A percentile compares a stretch with the other conserved stretches of the same genome.
Conservation (phyloP, 2,329 filamentous ascomycete genomes). For the Knoxdaviesia proteae region DNA sequence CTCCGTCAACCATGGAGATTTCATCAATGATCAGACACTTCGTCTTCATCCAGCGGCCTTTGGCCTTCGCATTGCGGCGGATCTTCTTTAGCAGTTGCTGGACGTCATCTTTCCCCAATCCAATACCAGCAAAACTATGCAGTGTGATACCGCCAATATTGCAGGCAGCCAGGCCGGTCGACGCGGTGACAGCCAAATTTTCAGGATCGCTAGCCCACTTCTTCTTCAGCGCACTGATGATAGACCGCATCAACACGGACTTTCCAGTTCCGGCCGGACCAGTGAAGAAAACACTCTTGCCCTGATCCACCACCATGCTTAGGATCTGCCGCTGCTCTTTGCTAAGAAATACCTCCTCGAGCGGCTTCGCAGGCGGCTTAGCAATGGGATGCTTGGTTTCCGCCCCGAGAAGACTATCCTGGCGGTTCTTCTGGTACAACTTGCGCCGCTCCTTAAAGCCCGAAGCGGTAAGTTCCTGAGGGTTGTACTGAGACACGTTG, state of each 20-base stretch:
- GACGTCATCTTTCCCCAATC: constrained; percentile 75
- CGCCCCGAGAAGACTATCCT: too few relatives aligned
- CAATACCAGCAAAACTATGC: constrained; percentile 91
- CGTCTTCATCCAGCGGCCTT: constrained; percentile 70
- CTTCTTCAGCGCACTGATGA: constrained; percentile 59
- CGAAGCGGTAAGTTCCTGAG: constrained; percentile 57
- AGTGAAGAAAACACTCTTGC: constrained; percentile 90
- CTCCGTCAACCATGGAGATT: constrained; percentile 95
- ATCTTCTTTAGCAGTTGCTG: constrained; percentile 76
- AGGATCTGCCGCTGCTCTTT: constrained; percentile 72
- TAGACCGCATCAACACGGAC: constrained; percentile 83
- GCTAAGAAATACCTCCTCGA: constrained; percentile 48
- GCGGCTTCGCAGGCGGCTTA: constrained; percentile 17
- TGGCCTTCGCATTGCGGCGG: constrained; percentile 69
- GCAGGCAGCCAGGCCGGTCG: constrained; percentile 85
- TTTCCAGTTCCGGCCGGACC: constrained; percentile 94
- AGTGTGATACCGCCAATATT: constrained; percentile 92
- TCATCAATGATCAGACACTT: constrained; percentile 85
- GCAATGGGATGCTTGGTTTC: constrained; percentile 7
- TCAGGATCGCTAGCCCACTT: constrained; percentile 64
- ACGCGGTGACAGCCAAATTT: constrained; percentile 79
- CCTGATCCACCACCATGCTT: constrained; percentile 58
- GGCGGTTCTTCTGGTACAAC: constrained; percentile 21
- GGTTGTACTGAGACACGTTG: constrained; percentile 14
- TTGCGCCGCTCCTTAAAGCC: constrained; percentile 61